phyloP scores from a whole-genome alignment of 257 asterid species.

The Nyctanthes arbortristis region DNA sequence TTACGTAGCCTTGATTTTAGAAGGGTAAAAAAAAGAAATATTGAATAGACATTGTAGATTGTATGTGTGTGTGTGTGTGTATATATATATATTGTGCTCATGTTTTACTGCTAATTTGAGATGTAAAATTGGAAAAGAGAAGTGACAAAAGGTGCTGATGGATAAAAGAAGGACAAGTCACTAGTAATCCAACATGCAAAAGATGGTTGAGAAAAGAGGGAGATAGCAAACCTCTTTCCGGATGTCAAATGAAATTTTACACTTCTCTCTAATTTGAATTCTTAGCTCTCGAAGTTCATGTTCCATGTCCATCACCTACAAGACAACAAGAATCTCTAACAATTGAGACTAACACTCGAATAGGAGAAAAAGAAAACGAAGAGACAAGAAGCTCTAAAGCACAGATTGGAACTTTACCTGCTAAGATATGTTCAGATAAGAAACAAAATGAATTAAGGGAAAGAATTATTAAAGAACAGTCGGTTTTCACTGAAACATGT shows the following conservation, averaged over 20 bases:
- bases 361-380: not conserved
- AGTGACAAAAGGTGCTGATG: not conserved
- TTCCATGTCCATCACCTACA: conserved; percentile 94
- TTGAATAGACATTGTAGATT: not conserved
- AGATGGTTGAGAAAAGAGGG: not conserved
- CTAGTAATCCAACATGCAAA: not conserved
- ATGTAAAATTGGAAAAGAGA: not conserved
- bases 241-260: conserved; percentile 63
- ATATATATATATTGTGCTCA: no score
- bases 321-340: not conserved
- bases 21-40: not conserved
- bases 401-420: not conserved
- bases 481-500: no score
- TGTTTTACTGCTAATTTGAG: not conserved
- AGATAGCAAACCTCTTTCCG: conserved; percentile 62
- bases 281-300: conserved; percentile 83
- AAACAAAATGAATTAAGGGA: not conserved
- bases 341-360: not conserved
- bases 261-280: conserved; percentile 71
- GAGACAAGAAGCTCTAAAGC: not conserved
- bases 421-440: not conserved
- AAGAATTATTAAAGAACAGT: not conserved
- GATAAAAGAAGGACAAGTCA: not conserved
- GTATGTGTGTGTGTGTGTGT: not conserved
- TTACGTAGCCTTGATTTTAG: not conserved